Evolutionary conservation across 306 rosid genomes (phyloP).

Genomic region (Fagus crenata): DNA sequence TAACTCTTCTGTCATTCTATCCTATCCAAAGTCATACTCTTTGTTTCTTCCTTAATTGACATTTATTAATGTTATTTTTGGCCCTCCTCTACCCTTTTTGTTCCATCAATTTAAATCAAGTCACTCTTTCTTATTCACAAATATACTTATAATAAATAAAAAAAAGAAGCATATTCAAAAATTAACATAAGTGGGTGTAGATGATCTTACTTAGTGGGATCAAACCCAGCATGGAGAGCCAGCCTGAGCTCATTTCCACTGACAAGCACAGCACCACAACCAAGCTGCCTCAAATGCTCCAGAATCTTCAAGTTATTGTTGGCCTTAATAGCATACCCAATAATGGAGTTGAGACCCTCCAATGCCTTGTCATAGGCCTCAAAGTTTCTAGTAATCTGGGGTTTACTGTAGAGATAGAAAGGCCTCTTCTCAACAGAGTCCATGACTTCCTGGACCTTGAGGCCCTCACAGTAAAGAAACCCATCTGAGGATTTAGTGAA

Average conservation of each 20-base stretch:
- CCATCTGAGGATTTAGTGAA: conserved; percentile 82
- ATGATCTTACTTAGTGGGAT: conserved; percentile 65
- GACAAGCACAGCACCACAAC: conserved; percentile 93
- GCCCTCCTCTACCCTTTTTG: too few relatives aligned
- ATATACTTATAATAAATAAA: too few relatives aligned
- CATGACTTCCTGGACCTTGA: conserved; percentile 77
- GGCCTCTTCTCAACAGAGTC: conserved; percentile 81
- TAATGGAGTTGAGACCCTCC: conserved; percentile 65
- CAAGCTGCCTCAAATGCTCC: conserved; percentile 77
- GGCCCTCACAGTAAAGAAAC: conserved; percentile 62
- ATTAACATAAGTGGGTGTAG: neutral
- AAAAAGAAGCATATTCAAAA: neutral
- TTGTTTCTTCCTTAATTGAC: too few relatives aligned
- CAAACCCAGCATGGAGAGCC: conserved; percentile 83
- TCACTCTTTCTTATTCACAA: too few relatives aligned
- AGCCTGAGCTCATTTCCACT: conserved; percentile 88
- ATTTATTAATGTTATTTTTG: too few relatives aligned
- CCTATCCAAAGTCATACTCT: too few relatives aligned
- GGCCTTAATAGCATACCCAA: conserved; percentile 92
- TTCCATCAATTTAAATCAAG: too few relatives aligned
- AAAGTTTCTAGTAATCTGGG: conserved; percentile 79
- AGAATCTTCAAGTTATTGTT: conserved; percentile 81
- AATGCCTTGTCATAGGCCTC: conserved; percentile 75
- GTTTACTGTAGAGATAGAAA: conserved; percentile 85
- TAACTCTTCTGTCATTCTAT: too few relatives aligned